Conservation (phyloP, 192 early-diverging fungal genomes). For the Gryganskiella cystojenkinii region DNA sequence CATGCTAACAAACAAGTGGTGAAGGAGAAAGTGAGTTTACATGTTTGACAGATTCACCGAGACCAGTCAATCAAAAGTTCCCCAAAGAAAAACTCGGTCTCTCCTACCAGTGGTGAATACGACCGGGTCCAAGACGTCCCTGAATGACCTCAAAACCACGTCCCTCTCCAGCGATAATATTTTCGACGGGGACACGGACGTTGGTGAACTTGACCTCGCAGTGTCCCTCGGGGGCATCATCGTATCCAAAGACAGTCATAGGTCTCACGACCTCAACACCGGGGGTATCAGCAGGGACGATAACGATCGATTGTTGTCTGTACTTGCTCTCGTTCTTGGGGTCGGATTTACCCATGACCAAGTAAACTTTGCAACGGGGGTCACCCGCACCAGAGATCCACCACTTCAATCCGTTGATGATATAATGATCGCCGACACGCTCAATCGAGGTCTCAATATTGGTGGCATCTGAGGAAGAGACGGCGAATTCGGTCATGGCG, state of each 20-base stretch:
- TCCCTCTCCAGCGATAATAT: slow-evolving; percentile 92
- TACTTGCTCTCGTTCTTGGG: slow-evolving; percentile 71
- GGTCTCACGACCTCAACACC: slow-evolving; percentile 88
- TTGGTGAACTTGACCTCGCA: slow-evolving; percentile 91
- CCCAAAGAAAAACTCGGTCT: neutral
- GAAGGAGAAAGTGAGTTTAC: neutral
- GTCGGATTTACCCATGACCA: slow-evolving; percentile 91
- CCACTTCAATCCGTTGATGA: slow-evolving; percentile 91
- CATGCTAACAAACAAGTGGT: slow-evolving; percentile 63
- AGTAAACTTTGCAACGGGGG: slow-evolving; percentile 88
- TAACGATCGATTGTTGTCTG: slow-evolving; percentile 87
- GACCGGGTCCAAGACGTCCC: slow-evolving; percentile 92
- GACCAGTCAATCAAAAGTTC: neutral
- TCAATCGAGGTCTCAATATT: slow-evolving; percentile 90
- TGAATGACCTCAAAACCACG: slow-evolving; percentile 97
- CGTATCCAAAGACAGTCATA: slow-evolving; percentile 89
- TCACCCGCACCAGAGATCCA: slow-evolving; percentile 97
- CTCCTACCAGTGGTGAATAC: slow-evolving; percentile 90
- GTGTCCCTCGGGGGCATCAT: slow-evolving; percentile 97
- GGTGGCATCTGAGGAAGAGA: slow-evolving; percentile 96
- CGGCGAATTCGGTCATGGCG: slow-evolving; percentile 94
- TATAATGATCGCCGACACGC: slow-evolving; percentile 68
- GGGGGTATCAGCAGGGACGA: slow-evolving; percentile 85
- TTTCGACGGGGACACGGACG: slow-evolving; percentile 84
- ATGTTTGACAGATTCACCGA: neutral